Evolutionary conservation across 2,329 filamentous ascomycete genomes (phyloP), one percentile per base, ranked within the genome.

Genomic region (Ceratocystis diversiconidia): DNA sequence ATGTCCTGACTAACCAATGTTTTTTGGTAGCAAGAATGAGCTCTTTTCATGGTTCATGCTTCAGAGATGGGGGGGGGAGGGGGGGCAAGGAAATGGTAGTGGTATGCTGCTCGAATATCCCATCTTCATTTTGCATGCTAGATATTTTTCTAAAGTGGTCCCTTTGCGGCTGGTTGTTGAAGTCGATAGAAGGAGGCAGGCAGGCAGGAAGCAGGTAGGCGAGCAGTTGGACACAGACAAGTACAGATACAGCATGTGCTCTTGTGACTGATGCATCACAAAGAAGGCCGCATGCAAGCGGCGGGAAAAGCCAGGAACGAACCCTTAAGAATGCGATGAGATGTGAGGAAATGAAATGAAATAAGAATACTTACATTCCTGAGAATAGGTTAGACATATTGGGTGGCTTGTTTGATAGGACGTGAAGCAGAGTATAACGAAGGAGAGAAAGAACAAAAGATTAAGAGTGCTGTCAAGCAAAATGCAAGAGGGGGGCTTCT

Each of bases 351-450:
- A 41, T 25, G 65, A 64, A 52, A 60, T 55, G 62, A 28, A 60
- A 64, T 68, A 65, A 64, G 66, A 67, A 65, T 68, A 82, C 81
- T 81, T 77, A 84, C 81, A 84, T 83, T 75, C 81, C 81, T 71
- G 81, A 83, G 73, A 84, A 83, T 71, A 84, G 76, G 75, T 82
- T 83, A 71, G 81, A 83, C 81, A 83, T 84, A 73, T 71, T 76
- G 70, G 70, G 65, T 65, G 69, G 68, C 36, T 57, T 19, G 36
- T 30, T 59, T 25, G 48, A 59, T 59, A n/a, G 17, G 15, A 30
- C 8, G 8, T n/a, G 25, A n/a, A 32, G 15, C 12, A 25, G 28
- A 52, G 19, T 52, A 52, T 28, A 19, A 25, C 19, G 48, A 52
- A 52, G 48, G 5, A 50, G 46, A n/a, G n/a, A 50, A 50, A 32